Base-by-base conservation (phyloP, 768 basidiomycete genomes). In the Daedaleopsis nitida region DNA sequence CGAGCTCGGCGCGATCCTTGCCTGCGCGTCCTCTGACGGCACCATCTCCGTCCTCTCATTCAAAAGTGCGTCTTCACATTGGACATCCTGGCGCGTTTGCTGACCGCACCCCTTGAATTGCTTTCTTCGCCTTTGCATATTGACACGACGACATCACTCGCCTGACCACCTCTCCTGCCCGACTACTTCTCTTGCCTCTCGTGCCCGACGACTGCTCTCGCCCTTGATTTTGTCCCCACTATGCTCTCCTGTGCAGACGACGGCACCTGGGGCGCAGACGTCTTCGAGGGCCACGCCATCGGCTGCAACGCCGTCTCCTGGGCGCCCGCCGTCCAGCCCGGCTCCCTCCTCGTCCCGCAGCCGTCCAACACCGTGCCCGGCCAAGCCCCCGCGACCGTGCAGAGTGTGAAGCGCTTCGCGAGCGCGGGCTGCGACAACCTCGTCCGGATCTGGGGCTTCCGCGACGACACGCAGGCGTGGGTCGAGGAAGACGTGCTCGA, bases 271-370 rank as follows among this genome's bases (percentile, higher is more conserved):
- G 92, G 91, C 65, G 92, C 93, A 1, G 93, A 93, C 62, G 92
- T 96, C 65, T 97, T 98, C 79, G 90, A 92, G 39, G 97, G 91
- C 0, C 96, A 99, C 71, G 92, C 94, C 0, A 96, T 96, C 54
- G 95, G 96, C 24, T 97, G 94, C 74, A 98, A 98, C 70, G 92
- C 96, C 55, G 91, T 98, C 51, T 96, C 95, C 7, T 99, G 97
- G 97, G 94, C 95, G 0, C 96, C 97, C 1, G 93, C 95, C 42
- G 86, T 87, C 47, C 84, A 91, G 37, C 91, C 94, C 5, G 93
- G 92, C 38, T 90, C 91, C 13, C 85, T 96, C 58, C 91, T 93
- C 64, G 83, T 85, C 1, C 88, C 91, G 6, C 84, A 85, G 67
- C 83, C 81, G 65, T 73, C 72, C 11, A 76, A 79, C 55, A 67